A percentile compares a stretch with the other conserved stretches of the same genome.
phyloP scores from a whole-genome alignment of 2,329 filamentous ascomycete genomes.

The Lachnellula subtilissima region DNA sequence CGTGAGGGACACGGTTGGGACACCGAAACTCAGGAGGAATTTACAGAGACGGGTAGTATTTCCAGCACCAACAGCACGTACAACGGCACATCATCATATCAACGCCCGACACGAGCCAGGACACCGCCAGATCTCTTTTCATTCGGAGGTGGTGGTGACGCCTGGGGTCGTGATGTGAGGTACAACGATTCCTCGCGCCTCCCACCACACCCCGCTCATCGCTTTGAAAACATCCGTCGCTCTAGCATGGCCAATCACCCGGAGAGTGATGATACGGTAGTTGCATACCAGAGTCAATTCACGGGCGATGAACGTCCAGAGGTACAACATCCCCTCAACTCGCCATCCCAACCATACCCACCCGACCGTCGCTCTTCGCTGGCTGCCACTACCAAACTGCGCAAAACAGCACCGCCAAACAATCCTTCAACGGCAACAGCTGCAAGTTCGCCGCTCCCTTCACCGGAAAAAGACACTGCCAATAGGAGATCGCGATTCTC shows the following conservation, averaged over 20 bases:
- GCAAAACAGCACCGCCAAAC: constrained; percentile 10
- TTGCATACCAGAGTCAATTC: background rate
- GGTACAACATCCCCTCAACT: constrained; percentile 16
- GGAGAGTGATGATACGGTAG: constrained; percentile 20
- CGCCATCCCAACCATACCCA: constrained; percentile 1
- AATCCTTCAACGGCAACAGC: background rate
- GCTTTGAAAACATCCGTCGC: constrained; percentile 16
- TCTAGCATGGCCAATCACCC: constrained; percentile 17
- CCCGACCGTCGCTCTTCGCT: constrained; percentile 29
- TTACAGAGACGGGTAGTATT: constrained; percentile 25
- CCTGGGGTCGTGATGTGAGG: constrained; percentile 26
- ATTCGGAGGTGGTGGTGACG: constrained; percentile 6
- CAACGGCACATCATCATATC: constrained; percentile 8
- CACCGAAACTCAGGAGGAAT: constrained; percentile 27
- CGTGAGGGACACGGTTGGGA: constrained; percentile 34
- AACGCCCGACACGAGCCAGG: constrained; percentile 14
- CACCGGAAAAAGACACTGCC: constrained; percentile 1
- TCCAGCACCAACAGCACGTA: constrained; percentile 20
- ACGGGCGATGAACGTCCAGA: constrained; percentile 6
- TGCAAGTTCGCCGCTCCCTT: background rate
- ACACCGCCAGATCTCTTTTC: constrained; percentile 10
- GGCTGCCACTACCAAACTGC: constrained; percentile 20
- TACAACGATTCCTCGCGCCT: constrained; percentile 19
- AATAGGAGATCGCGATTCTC: background rate
- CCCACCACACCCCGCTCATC: constrained; percentile 14